These are phyloP conservation scores for Rhodamnia argentea DNA, from an alignment of 345 rosid species.

Conservation along the genomic window DNA sequence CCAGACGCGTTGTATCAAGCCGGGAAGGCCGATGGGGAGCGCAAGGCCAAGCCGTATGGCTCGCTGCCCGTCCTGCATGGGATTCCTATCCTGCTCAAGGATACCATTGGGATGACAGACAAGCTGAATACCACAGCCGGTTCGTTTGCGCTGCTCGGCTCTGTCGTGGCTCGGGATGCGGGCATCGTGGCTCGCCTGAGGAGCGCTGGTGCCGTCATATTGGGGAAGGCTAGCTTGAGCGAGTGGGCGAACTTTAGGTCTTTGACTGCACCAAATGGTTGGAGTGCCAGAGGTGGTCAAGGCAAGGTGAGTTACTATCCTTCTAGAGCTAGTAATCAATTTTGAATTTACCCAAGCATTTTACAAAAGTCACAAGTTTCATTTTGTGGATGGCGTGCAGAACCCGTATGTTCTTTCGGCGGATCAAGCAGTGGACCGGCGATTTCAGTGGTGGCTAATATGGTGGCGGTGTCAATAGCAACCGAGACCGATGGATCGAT, in stretches of 20 bases:
- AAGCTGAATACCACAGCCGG: conserved; percentile 47
- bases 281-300: conserved; percentile 38
- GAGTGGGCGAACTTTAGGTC: conserved; percentile 41
- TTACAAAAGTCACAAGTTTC: not conserved
- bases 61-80: conserved; percentile 25
- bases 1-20: conserved; percentile 27
- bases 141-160: conserved; percentile 29
- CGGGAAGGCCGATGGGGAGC: conserved; percentile 22
- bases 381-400: not conserved
- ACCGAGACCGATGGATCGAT: conserved; percentile 77
- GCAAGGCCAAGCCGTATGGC: conserved; percentile 1
- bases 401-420: conserved; percentile 13
- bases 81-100: conserved; percentile 47
- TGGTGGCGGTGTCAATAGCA: conserved; percentile 49
- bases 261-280: conserved; percentile 15
- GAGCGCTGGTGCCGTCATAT: conserved; percentile 36
- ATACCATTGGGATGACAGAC: conserved; percentile 42
- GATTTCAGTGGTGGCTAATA: conserved; percentile 1
- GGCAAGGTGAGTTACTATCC: conserved; percentile 25
- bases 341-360: not conserved
- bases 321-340: not conserved
- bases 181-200: conserved; percentile 37
- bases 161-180: conserved; percentile 33
- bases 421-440: conserved; percentile 6
- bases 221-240: conserved; percentile 51